phyloP scores from a whole-genome alignment of 2,329 filamentous ascomycete genomes.

The Gaeumannomyces sp. region DNA sequence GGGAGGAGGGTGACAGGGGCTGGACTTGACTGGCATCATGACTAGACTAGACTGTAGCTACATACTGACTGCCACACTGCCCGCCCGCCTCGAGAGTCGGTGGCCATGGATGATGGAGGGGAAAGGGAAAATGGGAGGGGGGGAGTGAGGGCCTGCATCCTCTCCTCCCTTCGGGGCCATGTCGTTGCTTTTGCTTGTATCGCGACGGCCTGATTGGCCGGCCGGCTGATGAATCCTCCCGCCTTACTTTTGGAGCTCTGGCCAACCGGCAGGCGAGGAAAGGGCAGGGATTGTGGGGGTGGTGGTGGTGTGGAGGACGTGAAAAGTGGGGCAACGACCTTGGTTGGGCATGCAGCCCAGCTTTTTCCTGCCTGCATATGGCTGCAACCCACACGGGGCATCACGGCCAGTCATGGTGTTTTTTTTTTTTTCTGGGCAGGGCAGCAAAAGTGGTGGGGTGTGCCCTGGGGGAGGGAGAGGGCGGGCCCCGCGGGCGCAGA shows the following conservation, averaged over 20 bases:
- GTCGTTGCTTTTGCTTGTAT: not conserved
- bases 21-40: not conserved
- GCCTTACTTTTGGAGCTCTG: conserved; percentile 4
- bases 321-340: not conserved
- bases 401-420: not conserved
- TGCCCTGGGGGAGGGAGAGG: not conserved
- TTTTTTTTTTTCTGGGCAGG: not conserved
- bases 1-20: not conserved
- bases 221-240: not conserved
- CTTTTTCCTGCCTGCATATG: not conserved
- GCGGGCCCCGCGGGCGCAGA: too few species aligned
- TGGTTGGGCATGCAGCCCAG: not conserved
- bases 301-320: too few species aligned
- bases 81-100: too few species aligned
- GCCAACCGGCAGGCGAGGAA: not conserved
- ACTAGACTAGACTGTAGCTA: not conserved
- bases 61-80: not conserved
- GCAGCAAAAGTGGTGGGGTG: not conserved
- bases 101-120: not conserved
- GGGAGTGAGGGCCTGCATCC: not conserved
- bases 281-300: not conserved
- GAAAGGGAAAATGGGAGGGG: not conserved
- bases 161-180: not conserved
- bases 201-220: conserved; percentile 3
- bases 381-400: not conserved